Evolutionary conservation across 768 basidiomycete species (phyloP), one percentile per base, ranked within the genome.

Genomic region (Infundibulicybe gibba): DNA sequence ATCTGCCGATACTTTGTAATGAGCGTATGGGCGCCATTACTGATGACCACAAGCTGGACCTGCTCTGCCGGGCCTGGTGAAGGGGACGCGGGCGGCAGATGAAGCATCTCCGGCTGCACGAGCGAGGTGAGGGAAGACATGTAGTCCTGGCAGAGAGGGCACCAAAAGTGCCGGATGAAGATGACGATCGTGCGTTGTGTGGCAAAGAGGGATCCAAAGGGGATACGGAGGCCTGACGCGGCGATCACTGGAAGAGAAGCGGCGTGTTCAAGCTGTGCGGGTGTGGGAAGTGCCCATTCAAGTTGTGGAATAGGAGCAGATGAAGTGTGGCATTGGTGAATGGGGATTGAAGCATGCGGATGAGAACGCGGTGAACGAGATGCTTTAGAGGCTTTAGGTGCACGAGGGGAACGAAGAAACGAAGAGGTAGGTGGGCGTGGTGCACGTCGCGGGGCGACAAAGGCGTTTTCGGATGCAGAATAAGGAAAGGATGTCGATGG

Each of bases 151-250:
- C 89, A 91, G 11, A 83, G 65, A 0, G 88, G 85, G 59, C 91
- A 94, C 87, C 84, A 89, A 66, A 93, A 93, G 63, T 92, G 89
- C 37, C 93, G 74, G 52, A 97, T 85, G 69, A 95, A 95, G 35
- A 93, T 66, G 44, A 92, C 81, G 51, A 93, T 75, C 0, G 85
- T 86, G 48, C 69, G 68, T 41, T 68, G 70, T 6, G 57, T 51
- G 30, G 56, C 71, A 56, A 85, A 83, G 34, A 95, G 62, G 17
- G 83, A 77, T 0, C 87, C 85, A 50, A 94, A 92, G 32, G 65
- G 70, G 45, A 87, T 69, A 8, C 78, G 73, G 8, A 80, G 55
- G 3, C 91, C 92, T 12, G 79, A 78, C 50, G 86, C 80, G 34
- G 80, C 77, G 37, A 87, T 72, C 48, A 95, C 78, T 15, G 76